Evolutionary conservation across 78 protist species (phyloP).

Genomic region (Dictyostelium brefeldianum): DNA sequence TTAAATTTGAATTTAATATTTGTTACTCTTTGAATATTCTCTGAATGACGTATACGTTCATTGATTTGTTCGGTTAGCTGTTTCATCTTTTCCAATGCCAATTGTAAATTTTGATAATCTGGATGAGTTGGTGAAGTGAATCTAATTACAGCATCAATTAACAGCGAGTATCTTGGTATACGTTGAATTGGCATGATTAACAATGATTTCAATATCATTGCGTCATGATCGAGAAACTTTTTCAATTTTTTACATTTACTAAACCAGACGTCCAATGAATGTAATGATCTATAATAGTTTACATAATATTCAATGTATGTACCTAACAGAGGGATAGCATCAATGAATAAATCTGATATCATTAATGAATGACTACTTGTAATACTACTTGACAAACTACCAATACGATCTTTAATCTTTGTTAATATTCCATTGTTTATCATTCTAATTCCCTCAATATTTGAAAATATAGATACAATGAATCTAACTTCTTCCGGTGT

Average conservation of each 20-base stretch:
- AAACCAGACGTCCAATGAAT: conserved; percentile 38
- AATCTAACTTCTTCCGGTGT: conserved; percentile 74
- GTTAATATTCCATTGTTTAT: conserved; percentile 8
- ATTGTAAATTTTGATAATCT: conserved; percentile 11
- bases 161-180: conserved; percentile 59
- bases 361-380: not conserved
- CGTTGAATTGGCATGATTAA: conserved; percentile 75
- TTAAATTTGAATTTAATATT: conserved; percentile 63
- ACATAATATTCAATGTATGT: conserved; percentile 67
- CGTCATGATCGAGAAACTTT: conserved; percentile 49
- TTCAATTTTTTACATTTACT: conserved; percentile 48
- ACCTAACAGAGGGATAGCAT: conserved; percentile 5
- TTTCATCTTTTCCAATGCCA: conserved; percentile 33
- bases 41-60: conserved; percentile 57
- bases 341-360: conserved; percentile 35
- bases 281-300: conserved; percentile 57
- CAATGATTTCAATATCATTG: conserved; percentile 53
- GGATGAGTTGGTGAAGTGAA: conserved; percentile 45
- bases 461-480: conserved; percentile 62
- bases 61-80: conserved; percentile 35
- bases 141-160: conserved; percentile 45
- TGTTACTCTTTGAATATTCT: conserved; percentile 50
- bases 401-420: conserved; percentile 6
- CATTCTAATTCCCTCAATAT: conserved; percentile 46
- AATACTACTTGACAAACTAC: not conserved